A percentile compares a stretch with the other conserved stretches of the same genome.
Evolutionary conservation across 345 rosid species (phyloP).

Genomic region (Turritis glabra): DNA sequence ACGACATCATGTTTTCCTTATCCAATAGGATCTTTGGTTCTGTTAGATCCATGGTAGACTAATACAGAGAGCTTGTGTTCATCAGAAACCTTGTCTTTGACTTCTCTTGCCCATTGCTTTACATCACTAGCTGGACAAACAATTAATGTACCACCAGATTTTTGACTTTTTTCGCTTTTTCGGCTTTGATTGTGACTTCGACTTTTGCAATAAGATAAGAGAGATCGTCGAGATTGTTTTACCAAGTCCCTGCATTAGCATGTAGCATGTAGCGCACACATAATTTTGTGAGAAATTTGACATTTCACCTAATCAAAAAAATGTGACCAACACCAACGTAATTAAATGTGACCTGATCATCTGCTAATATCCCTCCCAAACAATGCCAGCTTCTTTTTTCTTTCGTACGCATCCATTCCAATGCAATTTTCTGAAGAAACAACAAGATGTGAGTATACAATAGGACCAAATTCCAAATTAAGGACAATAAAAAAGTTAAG

Average conservation of each 20-base stretch:
- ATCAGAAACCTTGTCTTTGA: conserved; percentile 73
- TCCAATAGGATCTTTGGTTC: conserved; percentile 74
- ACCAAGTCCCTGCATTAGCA: conserved; percentile 76
- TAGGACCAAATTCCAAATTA: conserved; percentile 11
- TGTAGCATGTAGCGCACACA: conserved; percentile 18
- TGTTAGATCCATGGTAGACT: conserved; percentile 69
- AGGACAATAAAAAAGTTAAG: conserved; percentile 12
- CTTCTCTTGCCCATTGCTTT: conserved; percentile 86
- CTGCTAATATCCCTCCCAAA: conserved; percentile 88
- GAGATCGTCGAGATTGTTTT: conserved; percentile 92
- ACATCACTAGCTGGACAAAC: conserved; percentile 93
- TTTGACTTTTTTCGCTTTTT: conserved; percentile 41
- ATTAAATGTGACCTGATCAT: conserved; percentile 69
- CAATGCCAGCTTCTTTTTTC: conserved; percentile 76
- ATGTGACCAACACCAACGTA: neutral
- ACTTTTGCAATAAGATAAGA: conserved; percentile 69
- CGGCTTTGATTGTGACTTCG: conserved; percentile 53
- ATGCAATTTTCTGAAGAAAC: conserved; percentile 71
- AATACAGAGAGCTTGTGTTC: conserved; percentile 65
- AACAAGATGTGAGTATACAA: conserved; percentile 20
- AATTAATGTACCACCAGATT: conserved; percentile 80
- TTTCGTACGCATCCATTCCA: conserved; percentile 92
- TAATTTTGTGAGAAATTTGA: neutral
- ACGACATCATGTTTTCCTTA: conserved; percentile 79
- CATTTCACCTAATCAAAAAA: neutral